A percentile compares a stretch with the other conserved stretches of the same genome.
Conservation (phyloP, 768 basidiomycete genomes). For the Suillus occidentalis region DNA sequence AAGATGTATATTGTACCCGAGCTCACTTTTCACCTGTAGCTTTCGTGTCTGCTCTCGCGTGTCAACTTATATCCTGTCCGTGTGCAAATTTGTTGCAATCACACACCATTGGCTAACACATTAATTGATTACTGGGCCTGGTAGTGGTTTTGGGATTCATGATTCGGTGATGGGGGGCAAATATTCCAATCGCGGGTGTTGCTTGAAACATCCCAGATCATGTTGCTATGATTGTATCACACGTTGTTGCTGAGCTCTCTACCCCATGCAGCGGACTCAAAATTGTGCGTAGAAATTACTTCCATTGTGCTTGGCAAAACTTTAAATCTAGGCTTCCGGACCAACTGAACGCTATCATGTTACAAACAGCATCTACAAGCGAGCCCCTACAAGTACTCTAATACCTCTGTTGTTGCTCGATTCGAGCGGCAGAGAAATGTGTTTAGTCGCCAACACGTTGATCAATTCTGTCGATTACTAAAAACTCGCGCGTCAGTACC, state of each 20-base stretch:
- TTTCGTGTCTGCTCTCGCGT: background rate
- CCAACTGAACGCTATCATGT: background rate
- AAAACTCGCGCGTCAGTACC: background rate
- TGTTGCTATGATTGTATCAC: background rate
- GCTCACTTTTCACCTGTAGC: background rate
- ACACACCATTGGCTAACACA: background rate
- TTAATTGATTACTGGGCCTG: background rate
- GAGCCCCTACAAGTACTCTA: background rate
- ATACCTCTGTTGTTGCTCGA: background rate
- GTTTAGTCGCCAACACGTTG: background rate
- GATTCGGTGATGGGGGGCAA: background rate
- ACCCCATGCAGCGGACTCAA: background rate
- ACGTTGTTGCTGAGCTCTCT: background rate
- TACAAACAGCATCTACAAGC: background rate
- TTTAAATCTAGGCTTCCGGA: background rate
- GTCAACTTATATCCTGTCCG: background rate
- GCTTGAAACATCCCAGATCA: background rate
- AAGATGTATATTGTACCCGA: background rate
- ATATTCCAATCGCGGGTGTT: background rate
- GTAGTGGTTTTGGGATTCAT: background rate
- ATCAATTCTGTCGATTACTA: background rate
- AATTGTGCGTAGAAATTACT: background rate
- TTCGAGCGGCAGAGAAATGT: background rate
- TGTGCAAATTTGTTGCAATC: background rate
- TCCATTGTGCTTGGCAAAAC: background rate